Evolutionary conservation across 345 rosid species (phyloP).

Genomic region (Brassica incana): DNA sequence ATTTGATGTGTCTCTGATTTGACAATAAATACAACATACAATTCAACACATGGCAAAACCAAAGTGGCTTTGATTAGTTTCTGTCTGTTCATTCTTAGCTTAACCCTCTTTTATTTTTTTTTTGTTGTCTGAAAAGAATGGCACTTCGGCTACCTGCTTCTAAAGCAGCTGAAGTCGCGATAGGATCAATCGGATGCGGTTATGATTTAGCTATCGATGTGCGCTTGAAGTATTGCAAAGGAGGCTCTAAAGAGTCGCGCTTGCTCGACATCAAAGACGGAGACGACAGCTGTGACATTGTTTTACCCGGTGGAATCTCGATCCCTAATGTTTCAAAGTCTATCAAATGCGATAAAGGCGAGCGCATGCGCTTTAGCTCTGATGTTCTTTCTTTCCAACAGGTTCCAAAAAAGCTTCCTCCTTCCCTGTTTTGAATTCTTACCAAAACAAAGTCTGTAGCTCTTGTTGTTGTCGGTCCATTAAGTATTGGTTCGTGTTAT

Average conservation of each 20-base stretch:
- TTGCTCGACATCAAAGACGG: conserved; percentile 72
- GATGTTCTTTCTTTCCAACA: conserved; percentile 90
- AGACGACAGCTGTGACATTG: conserved; percentile 56
- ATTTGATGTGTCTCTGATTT: conserved; percentile 19
- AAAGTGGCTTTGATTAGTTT: conserved; percentile 1
- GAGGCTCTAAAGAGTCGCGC: conserved; percentile 40
- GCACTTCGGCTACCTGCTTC: conserved; percentile 68
- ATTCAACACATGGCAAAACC: not conserved
- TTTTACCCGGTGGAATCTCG: conserved; percentile 82
- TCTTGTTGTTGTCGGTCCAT: not conserved
- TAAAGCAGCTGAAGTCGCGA: conserved; percentile 87
- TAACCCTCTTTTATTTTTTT: not conserved
- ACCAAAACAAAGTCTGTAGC: not conserved
- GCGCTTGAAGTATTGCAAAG: conserved; percentile 78
- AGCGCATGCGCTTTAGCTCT: conserved; percentile 77
- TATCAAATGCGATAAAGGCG: conserved; percentile 94
- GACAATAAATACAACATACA: not conserved
- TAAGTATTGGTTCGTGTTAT: not conserved
- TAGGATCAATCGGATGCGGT: conserved; percentile 83
- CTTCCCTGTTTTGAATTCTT: not conserved
- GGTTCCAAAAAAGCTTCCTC: conserved; percentile 40
- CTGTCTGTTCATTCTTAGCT: conserved; percentile 28
- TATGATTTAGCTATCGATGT: conserved; percentile 77
- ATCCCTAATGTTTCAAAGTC: conserved; percentile 76
- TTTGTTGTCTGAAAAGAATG: conserved; percentile 38